Conservation (phyloP, 2,329 filamentous ascomycete species). For the Arachnomyces sp. region DNA sequence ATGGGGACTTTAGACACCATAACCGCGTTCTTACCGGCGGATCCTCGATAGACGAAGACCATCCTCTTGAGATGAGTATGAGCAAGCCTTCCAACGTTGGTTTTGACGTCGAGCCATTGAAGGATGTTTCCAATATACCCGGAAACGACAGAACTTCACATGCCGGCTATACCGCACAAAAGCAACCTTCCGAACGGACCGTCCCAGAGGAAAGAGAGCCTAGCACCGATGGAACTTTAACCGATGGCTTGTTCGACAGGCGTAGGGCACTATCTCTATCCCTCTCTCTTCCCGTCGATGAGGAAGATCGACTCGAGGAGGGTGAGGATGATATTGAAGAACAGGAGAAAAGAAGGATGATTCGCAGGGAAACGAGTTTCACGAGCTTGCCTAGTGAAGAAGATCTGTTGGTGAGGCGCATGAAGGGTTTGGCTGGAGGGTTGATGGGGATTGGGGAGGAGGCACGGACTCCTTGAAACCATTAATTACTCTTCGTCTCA, state of each 20-base stretch:
- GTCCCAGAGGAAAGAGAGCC: too few species aligned
- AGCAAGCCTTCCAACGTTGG: too few species aligned
- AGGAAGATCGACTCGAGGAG: constrained; percentile 9
- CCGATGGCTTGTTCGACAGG: too few species aligned
- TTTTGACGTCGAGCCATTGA: neutral
- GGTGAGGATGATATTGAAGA: constrained; percentile 5
- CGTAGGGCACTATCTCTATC: neutral
- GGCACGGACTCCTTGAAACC: constrained; percentile 23
- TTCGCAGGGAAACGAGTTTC: constrained; percentile 38
- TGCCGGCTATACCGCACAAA: neutral
- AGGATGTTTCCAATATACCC: constrained; percentile 2
- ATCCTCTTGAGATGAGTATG: constrained; percentile 72
- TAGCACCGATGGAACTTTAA: too few species aligned
- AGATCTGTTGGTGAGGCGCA: constrained; percentile 47
- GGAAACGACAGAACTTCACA: neutral
- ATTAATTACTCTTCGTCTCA: too few species aligned
- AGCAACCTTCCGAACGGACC: too few species aligned
- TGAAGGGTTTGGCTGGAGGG: constrained; percentile 46
- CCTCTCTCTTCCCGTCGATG: constrained; percentile 2
- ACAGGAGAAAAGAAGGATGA: neutral
- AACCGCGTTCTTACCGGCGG: constrained; percentile 40
- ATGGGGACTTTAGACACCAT: constrained; percentile 33
- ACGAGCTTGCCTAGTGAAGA: constrained; percentile 48
- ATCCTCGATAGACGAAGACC: constrained; percentile 72
- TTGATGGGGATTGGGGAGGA: constrained; percentile 40